A percentile compares a stretch with the other conserved stretches of the same genome.
These are phyloP conservation scores for Haematococcus sp. DNA, from an alignment of 139 green algal genomes.

Conservation along the genomic window DNA sequence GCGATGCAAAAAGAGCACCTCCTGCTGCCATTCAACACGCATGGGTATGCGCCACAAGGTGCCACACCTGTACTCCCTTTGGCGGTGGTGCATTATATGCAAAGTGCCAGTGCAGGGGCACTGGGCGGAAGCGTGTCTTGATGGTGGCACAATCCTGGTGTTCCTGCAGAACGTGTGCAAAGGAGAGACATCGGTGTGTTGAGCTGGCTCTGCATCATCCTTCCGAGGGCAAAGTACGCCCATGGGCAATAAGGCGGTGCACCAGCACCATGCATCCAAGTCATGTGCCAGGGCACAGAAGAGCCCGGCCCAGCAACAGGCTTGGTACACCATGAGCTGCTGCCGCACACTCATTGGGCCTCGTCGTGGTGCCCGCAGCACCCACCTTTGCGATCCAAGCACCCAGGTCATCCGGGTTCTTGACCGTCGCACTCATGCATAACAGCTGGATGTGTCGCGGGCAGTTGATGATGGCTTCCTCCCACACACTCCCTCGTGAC, in stretches of 20 bases:
- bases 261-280: too few species aligned
- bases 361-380: too few species aligned
- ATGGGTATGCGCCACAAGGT: too few species aligned
- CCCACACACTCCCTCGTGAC: slow-evolving; percentile 88
- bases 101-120: slow-evolving; percentile 93
- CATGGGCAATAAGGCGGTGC: too few species aligned
- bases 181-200: too few species aligned
- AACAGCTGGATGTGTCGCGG: slow-evolving; percentile 85
- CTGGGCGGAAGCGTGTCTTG: slow-evolving; percentile 78
- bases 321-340: too few species aligned
- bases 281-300: too few species aligned
- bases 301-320: too few species aligned
- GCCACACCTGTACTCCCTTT: background rate
- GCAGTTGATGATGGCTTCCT: slow-evolving; percentile 98
- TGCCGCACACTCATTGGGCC: too few species aligned
- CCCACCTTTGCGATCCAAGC: slow-evolving; percentile 86
- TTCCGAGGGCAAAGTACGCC: too few species aligned
- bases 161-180: slow-evolving; percentile 52
- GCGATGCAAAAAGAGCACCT: too few species aligned
- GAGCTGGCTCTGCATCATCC: background rate
- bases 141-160: slow-evolving; percentile 73
- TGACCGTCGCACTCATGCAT: slow-evolving; percentile 92
- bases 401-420: slow-evolving; percentile 90
- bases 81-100: slow-evolving; percentile 38
- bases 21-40: too few species aligned